Percentiles rank a stretch among this genome's conserved stretches.
These are phyloP conservation scores for Forsythia suspensa DNA, from an alignment of 257 asterid species.

Conservation along the genomic window DNA sequence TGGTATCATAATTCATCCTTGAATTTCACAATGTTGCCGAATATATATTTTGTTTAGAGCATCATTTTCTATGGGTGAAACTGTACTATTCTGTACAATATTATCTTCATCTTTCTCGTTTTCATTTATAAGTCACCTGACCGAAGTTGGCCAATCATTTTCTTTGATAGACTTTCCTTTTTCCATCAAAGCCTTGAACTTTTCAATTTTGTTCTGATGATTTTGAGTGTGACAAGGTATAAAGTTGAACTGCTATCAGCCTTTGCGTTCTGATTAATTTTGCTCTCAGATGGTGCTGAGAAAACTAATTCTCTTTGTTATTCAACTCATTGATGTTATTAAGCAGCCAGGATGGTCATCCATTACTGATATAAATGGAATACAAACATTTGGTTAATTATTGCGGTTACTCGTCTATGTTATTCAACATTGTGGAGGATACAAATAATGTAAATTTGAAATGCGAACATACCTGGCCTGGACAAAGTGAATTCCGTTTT, in stretches of 20 bases:
- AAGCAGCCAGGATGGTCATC: not conserved
- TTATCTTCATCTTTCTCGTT: not conserved
- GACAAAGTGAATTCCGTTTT: not conserved
- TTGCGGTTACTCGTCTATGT: not conserved
- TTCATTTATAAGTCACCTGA: not conserved
- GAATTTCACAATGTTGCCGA: not conserved
- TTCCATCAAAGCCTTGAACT: not conserved
- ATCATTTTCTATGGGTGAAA: not conserved
- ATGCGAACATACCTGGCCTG: not conserved
- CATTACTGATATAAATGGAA: not conserved
- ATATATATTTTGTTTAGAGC: not conserved
- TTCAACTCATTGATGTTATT: not conserved
- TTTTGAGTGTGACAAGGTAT: not conserved
- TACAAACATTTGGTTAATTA: not conserved
- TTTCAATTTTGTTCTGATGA: not conserved
- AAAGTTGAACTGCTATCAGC: not conserved
- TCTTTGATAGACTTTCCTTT: not conserved
- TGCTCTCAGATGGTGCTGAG: not conserved
- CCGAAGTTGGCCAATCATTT: not conserved
- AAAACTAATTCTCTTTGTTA: not conserved
- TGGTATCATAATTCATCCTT: not conserved
- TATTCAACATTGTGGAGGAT: not conserved
- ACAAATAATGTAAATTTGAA: not conserved
- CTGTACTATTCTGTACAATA: not conserved
- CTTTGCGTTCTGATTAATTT: not conserved